Evolutionary conservation across 768 basidiomycete species (phyloP), one percentile per base, ranked within the genome.

Genomic region (Chiua virens): DNA sequence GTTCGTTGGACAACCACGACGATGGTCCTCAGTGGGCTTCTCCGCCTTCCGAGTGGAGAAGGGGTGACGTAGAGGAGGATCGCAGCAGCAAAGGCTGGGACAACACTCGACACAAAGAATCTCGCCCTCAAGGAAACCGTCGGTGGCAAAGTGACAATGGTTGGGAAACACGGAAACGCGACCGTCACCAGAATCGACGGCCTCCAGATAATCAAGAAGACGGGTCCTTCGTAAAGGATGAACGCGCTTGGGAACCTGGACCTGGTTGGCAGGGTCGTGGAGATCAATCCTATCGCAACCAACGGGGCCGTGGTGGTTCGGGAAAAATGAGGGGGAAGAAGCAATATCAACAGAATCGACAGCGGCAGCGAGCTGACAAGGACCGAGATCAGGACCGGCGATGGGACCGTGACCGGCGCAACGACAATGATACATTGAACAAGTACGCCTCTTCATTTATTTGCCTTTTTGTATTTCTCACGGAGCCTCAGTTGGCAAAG

Each of bases 221-320:
- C 2, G 54, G 50, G 13, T 37, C 59, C 22, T 20, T 30, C 28
- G 32, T 50, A 2, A 68, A 61, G 41, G 78, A 79, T 62, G 81
- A 85, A 45, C 79, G 87, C 44, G 71, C 81, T 50, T 89, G 87
- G 87, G 85, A 87, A 57, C 86, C 87, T 50, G 84, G 83, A 34
- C 79, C 83, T 22, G 76, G 79, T 6, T 89, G 87, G 87, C 78
- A 83, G 52, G 65, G 79, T 45, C 75, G 63, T 34, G 58, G 76
- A 34, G 70, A 67, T 22, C 72, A 71, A 20, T 56, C 61, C 25
- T 68, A 80, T 47, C 75, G 76, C 43, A 65, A 53, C 50, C 68
- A 68, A 22, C 68, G 67, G 21, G 57, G 60, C 34, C 73, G 72
- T 45, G 72, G 76, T 67, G 78, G 45, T 23, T 57, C 60, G 63